Conservation (phyloP, 129 eudicot species). For the Daucus carota region DH1_v3.0 NC_030383.2:46957501-46958000, state of each 20-base stretch:
- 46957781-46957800: not conserved
- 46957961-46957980: constrained; percentile 36
- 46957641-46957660: constrained; percentile 52
- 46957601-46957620: constrained; percentile 71
- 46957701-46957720: constrained; percentile 40
- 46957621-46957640: constrained; percentile 80
- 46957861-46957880: not conserved
- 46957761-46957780: constrained; percentile 50
- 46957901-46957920: constrained; percentile 40
- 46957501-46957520: constrained; percentile 94
- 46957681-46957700: constrained; percentile 44
- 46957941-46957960: constrained; percentile 20
- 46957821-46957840: not conserved
- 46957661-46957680: constrained; percentile 30
- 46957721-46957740: constrained; percentile 19
- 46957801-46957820: constrained; percentile 1
- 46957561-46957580: constrained; percentile 83
- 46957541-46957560: constrained; percentile 83
- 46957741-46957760: constrained; percentile 32
- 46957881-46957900: constrained; percentile 12
- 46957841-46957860: not conserved
- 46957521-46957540: constrained; percentile 86
- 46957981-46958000: constrained; percentile 12
- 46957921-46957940: constrained; percentile 43
- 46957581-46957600: constrained; percentile 88